A percentile compares a stretch with the other conserved stretches of the same genome.
Conservation (phyloP, 73 alveolate genomes). For the Paraurostyla sp. region DNA sequence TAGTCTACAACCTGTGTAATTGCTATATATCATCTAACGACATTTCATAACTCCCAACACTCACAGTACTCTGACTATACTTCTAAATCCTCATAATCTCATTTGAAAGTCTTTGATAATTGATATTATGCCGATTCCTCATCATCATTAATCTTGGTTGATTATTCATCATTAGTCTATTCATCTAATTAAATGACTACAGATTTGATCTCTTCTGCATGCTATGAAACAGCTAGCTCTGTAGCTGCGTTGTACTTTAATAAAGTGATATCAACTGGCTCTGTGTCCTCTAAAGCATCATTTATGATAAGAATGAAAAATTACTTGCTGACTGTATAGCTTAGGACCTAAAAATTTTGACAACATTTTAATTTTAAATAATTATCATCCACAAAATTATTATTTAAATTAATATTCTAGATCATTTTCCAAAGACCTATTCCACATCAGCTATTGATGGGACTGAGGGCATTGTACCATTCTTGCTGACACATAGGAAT, state of each 20-base stretch:
- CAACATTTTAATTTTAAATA: background rate
- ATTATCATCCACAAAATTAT: constrained; percentile 13
- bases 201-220: no score
- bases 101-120: no score
- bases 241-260: no score
- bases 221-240: no score
- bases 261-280: no score
- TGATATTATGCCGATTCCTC: no score
- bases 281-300: background rate
- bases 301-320: background rate
- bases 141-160: no score
- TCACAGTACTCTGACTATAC: background rate
- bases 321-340: background rate
- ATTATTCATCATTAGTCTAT: no score
- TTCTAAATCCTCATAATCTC: background rate
- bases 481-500: constrained; percentile 66
- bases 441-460: constrained; percentile 57
- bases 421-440: background rate
- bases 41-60: background rate
- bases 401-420: background rate
- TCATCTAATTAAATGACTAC: no score
- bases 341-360: background rate
- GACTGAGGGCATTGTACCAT: constrained; percentile 67
- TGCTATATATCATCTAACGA: constrained; percentile 10
- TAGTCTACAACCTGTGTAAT: background rate